These are phyloP conservation scores for Elongisporangium prolatum DNA, from an alignment of 352 stramenopile species.

Conservation along the genomic window DNA sequence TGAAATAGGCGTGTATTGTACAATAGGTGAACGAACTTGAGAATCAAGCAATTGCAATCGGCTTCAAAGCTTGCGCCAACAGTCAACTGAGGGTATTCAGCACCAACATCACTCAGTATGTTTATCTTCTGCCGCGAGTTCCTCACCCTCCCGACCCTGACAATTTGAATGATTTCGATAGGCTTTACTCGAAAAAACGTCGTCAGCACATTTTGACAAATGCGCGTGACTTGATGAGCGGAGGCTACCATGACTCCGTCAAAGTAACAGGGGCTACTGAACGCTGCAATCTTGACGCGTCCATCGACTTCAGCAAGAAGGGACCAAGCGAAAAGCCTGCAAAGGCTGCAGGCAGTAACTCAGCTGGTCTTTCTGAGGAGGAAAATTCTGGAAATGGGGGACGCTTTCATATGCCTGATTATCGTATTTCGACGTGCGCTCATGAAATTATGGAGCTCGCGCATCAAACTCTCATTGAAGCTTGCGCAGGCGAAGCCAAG, in stretches of 20 bases:
- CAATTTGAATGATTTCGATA: conserved; percentile 11
- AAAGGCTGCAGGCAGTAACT: conserved; percentile 4
- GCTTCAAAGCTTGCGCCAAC: conserved; percentile 42
- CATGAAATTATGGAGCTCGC: conserved; percentile 59
- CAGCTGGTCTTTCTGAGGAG: conserved; percentile 3
- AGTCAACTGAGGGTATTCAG: conserved; percentile 56
- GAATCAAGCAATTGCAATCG: conserved; percentile 36
- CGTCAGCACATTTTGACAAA: conserved; percentile 49
- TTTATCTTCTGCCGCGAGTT: neutral
- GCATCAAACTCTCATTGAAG: conserved; percentile 63
- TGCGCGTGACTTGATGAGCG: conserved; percentile 47
- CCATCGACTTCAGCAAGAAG: conserved; percentile 31
- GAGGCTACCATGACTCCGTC: conserved; percentile 59
- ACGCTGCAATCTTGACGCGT: conserved; percentile 49
- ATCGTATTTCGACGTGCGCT: conserved; percentile 46
- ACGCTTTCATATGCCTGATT: conserved; percentile 63
- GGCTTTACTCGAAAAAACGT: conserved; percentile 67
- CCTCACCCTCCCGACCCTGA: neutral
- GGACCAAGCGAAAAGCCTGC: conserved; percentile 15
- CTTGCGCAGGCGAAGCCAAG: conserved; percentile 30
- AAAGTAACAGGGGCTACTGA: conserved; percentile 45
- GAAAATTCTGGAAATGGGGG: conserved; percentile 39
- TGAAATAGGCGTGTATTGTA: neutral
- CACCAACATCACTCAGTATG: conserved; percentile 58
- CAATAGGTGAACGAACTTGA: conserved; percentile 46